phyloP scores from a whole-genome alignment of 2,329 filamentous ascomycete species.

The Podosphaera aphanis region DNA sequence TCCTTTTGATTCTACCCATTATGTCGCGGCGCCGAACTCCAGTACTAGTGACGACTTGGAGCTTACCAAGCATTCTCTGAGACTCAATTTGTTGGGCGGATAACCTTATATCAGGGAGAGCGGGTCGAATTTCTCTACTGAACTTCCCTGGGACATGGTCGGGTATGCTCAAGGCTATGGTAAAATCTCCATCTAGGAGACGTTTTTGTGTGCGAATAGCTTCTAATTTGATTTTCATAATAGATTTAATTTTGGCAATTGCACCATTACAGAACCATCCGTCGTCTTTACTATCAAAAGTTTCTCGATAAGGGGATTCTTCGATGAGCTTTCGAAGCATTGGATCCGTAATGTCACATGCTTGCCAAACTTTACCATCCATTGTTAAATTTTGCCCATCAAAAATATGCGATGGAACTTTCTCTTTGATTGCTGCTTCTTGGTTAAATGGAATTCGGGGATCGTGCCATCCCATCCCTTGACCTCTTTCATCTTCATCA shows the following conservation, averaged over 20 bases:
- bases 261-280: conserved; percentile 73
- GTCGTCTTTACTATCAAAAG: conserved; percentile 37
- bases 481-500: conserved; percentile 8
- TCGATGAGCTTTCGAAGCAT: conserved; percentile 43
- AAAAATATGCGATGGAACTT: conserved; percentile 46
- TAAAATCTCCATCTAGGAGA: conserved; percentile 25
- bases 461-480: conserved; percentile 9
- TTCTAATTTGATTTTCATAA: conserved; percentile 72
- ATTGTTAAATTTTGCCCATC: conserved; percentile 51
- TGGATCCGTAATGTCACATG: conserved; percentile 76
- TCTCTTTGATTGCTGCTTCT: conserved; percentile 3
- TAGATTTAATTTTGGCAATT: conserved; percentile 60
- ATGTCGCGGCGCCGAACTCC: conserved; percentile 1
- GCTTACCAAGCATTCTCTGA: conserved; percentile 3
- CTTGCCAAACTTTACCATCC: conserved; percentile 82
- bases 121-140: conserved; percentile 8
- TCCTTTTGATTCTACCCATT: neutral
- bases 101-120: conserved; percentile 12
- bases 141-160: conserved; percentile 11
- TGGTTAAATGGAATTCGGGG: conserved; percentile 10
- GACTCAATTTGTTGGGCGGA: conserved; percentile 9
- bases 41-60: neutral
- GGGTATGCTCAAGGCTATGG: conserved; percentile 19
- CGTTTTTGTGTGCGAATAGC: conserved; percentile 34
- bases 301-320: conserved; percentile 31